Conservation (phyloP, 2,329 filamentous ascomycete genomes). For the Trichoderma sp. region DNA sequence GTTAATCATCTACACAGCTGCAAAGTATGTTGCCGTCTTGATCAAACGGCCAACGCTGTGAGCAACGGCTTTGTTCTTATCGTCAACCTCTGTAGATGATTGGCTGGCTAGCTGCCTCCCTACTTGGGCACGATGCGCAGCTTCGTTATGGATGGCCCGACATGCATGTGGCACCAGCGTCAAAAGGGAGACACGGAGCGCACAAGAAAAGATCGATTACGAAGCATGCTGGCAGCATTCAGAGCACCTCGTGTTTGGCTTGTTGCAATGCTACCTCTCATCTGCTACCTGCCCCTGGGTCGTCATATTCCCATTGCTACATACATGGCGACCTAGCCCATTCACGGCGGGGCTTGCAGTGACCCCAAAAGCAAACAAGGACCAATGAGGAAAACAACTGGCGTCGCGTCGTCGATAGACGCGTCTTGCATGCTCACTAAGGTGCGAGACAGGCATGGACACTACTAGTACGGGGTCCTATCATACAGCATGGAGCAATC, state of each 20-base stretch:
- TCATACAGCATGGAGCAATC: constrained; percentile 3
- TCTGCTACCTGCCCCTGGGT: constrained; percentile 13
- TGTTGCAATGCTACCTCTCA: constrained; percentile 9
- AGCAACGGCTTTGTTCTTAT: constrained; percentile 6
- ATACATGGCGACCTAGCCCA: constrained; percentile 21
- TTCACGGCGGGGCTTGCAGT: constrained; percentile 18
- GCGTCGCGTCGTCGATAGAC: constrained; percentile 21
- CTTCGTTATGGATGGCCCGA: background rate
- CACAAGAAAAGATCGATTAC: background rate
- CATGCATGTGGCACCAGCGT: constrained; percentile 11
- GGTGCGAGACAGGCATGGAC: constrained; percentile 7
- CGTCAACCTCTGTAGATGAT: constrained; percentile 7
- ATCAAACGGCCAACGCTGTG: background rate
- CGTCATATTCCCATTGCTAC: constrained; percentile 16
- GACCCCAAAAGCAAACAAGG: constrained; percentile 16
- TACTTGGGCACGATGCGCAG: background rate
- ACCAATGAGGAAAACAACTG: constrained; percentile 21
- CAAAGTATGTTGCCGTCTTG: background rate
- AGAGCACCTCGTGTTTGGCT: background rate
- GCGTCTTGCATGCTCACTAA: constrained; percentile 22
- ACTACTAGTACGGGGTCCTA: background rate
- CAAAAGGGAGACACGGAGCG: background rate
- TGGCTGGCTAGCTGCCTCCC: background rate
- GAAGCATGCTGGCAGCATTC: constrained; percentile 4
- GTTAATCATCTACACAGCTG: constrained; percentile 1